Conservation (phyloP, 2,329 filamentous ascomycete species). For the Colletotrichum euphorbiae region DNA sequence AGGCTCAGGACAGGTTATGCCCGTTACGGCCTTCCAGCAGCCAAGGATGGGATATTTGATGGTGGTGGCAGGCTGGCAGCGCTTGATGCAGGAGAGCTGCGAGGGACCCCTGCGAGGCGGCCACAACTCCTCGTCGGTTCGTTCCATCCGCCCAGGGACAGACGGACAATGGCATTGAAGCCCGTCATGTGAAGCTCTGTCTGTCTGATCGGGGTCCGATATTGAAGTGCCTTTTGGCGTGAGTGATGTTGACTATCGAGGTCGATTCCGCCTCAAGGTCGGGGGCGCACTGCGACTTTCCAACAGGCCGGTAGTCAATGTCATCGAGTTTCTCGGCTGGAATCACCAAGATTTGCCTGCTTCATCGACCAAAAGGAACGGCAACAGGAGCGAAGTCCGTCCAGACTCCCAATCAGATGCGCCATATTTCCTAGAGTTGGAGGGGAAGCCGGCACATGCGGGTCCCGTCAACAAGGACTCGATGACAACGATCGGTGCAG, state of each 20-base stretch:
- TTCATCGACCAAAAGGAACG: constrained; percentile 11
- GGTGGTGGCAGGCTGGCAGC: constrained; percentile 6
- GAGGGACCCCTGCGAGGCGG: constrained; percentile 29
- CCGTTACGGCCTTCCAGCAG: constrained; percentile 6
- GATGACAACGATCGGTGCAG: constrained; percentile 10
- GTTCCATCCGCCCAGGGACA: constrained; percentile 32
- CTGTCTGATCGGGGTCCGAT: background rate
- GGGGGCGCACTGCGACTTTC: background rate
- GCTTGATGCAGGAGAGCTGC: constrained; percentile 33
- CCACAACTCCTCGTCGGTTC: constrained; percentile 32
- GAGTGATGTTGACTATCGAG: background rate
- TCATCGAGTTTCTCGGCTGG: background rate
- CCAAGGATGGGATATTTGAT: constrained; percentile 9
- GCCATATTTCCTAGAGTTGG: constrained; percentile 2
- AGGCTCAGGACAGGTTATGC: no score
- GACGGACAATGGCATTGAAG: constrained; percentile 11
- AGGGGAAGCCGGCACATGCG: constrained; percentile 21
- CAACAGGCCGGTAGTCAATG: background rate
- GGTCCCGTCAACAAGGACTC: constrained; percentile 23
- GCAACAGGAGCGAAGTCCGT: constrained; percentile 15
- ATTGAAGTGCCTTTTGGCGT: background rate
- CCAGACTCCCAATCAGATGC: constrained; percentile 21
- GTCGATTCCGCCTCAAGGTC: background rate
- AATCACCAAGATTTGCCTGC: constrained; percentile 14
- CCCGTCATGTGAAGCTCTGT: constrained; percentile 9